Base-by-base conservation (phyloP, 1,139 yeast genomes). In the Protomyces arabidopsidicola region DNA sequence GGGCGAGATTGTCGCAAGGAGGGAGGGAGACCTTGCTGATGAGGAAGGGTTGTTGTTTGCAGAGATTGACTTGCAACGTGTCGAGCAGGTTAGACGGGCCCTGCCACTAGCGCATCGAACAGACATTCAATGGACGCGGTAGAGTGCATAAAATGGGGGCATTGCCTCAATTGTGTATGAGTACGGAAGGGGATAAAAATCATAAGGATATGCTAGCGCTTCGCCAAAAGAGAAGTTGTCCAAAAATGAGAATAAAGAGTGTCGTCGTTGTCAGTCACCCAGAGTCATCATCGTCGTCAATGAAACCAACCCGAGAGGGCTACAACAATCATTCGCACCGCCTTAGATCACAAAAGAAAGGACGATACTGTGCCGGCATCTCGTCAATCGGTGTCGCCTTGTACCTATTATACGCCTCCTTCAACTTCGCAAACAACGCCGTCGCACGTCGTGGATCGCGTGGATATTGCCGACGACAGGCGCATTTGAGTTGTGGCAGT, bases 1-100 rank as follows among this genome's bases (percentile, higher is more conserved):
- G 95, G 98, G 98, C 0, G 81, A 84, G 0, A 79, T 90, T 1
- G 68, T 93, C 1, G 86, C 88, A 0, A 83, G 85, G 68, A 83
- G 84, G 5, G 74, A 80, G 4, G 86, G 83, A 68, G 72, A 77
- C 2, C 16, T 24, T 9, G 75, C 72, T 5, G 81, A 79, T 10
- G 75, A 73, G 8, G 84, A 87, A 0, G 85, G 85, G 65, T 72
- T 90, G 27, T 80, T 86, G 27, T 75, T 80, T 12, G 96, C 95
- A 0, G 95, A 90, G 63, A 77, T 93, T 55, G 90, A 89, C 69
- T 72, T 81, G 45, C 80, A 76, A 0, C 71, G 74, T 12, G 72
- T 89, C 42, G 74, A 77, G 3, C 75, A 75, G 50, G 79, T 53
- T 18, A 45, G 65, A 22, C 14, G 38, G 35, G 55, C 45, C 9